phyloP scores from a whole-genome alignment of 805 yeast genomes.

The Zygoascus tannicola region DNA sequence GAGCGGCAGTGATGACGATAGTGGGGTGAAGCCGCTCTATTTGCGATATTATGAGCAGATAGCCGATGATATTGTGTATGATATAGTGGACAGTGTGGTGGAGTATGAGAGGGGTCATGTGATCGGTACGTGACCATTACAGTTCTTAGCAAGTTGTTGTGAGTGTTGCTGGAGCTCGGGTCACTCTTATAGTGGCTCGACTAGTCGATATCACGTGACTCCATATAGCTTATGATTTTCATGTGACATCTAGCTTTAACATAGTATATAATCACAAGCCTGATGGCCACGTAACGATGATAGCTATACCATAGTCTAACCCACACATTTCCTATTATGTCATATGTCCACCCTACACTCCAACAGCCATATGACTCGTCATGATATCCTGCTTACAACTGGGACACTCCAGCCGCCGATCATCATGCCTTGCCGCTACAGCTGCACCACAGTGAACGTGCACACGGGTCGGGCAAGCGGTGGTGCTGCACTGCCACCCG shows the following conservation, averaged over 20 bases:
- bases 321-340: too few relatives aligned
- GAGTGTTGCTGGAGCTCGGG: too few relatives aligned
- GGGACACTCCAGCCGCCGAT: conserved; percentile 10
- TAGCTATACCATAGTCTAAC: too few relatives aligned
- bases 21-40: conserved; percentile 40
- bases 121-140: too few relatives aligned
- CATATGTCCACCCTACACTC: conserved; percentile 1
- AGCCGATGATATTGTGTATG: conserved; percentile 76
- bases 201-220: too few relatives aligned
- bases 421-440: conserved; percentile 2
- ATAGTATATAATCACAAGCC: too few relatives aligned
- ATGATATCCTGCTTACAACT: conserved; percentile 6
- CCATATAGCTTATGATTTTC: too few relatives aligned
- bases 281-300: too few relatives aligned
- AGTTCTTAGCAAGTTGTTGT: too few relatives aligned
- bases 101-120: too few relatives aligned
- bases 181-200: too few relatives aligned
- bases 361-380: conserved; percentile 1
- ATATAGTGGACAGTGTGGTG: conserved; percentile 59
- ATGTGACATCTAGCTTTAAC: too few relatives aligned
- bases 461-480: conserved; percentile 33
- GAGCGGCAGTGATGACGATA: conserved; percentile 1
- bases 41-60: conserved; percentile 59
- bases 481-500: conserved; percentile 37
- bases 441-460: conserved; percentile 40